Base-by-base conservation (phyloP, 78 protist genomes). In the Thecamonas trahens region DNA sequence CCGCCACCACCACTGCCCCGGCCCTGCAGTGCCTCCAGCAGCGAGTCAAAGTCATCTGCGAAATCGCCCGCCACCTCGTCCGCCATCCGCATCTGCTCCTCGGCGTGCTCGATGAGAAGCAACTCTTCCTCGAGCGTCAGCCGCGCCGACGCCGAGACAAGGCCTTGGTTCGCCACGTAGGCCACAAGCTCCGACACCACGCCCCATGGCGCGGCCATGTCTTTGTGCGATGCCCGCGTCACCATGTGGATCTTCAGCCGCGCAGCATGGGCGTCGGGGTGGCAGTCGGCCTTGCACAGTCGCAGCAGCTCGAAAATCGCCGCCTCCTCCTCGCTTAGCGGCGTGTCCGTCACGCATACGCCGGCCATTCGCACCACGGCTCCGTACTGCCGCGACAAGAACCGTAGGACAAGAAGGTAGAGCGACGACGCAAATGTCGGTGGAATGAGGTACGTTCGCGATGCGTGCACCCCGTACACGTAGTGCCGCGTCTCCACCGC, bases 201-300 rank as follows among this genome's bases (percentile, higher is more conserved):
- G 26, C 31, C 57, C 78, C 78, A 79, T 9, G 28, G 24, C 47
- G n/a, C n/a, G n/a, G n/a, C n/a, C n/a, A n/a, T n/a, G n/a, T n/a
- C n/a, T n/a, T n/a, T n/a, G n/a, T n/a, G n/a, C n/a, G n/a, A n/a
- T n/a, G n/a, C n/a, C n/a, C n/a, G n/a, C n/a, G n/a, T n/a, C n/a
- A n/a, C n/a, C n/a, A n/a, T n/a, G n/a, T n/a, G 28, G 42, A 83
- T 35, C 67, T 83, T 67, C 47, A 83, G 67, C 9, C 83, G 73
- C 54, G 47, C 32, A 8, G 83, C 83, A 31, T 64, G 73, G 3
- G 83, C 78, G 34, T 83, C 79, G 15, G 88, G 88, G 62, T 76
- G 83, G 28, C 2, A 9, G 68, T 83, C 88, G 13, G 44, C 71
- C 24, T 45, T 0, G 28, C 13, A 1, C 47, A 42, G 2, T 44